phyloP scores from a whole-genome alignment of 2,329 filamentous ascomycete genomes.

The Bretziella fagacearum region DNA sequence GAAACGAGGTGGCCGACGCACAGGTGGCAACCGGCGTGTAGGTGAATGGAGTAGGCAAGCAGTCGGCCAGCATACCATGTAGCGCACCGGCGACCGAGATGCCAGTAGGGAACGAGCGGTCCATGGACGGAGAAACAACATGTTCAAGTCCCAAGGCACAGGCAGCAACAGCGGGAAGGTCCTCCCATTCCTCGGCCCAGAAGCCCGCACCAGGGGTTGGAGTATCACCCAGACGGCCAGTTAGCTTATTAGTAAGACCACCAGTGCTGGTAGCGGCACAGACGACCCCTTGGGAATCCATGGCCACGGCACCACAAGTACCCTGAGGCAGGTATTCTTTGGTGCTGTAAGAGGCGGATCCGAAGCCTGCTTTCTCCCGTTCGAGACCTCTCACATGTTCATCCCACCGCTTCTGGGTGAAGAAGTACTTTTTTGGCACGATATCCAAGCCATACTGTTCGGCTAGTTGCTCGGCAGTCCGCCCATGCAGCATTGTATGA shows the following conservation, averaged over 20 bases:
- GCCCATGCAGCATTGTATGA: constrained; percentile 53
- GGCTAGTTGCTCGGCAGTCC: constrained; percentile 53
- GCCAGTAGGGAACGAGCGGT: too few relatives aligned
- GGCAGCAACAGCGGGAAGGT: constrained; percentile 22
- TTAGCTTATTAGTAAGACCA: constrained; percentile 76
- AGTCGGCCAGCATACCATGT: constrained; percentile 37
- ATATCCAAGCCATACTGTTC: constrained; percentile 50
- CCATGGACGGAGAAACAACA: not conserved
- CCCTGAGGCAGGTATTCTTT: constrained; percentile 62
- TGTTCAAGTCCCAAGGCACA: constrained; percentile 15
- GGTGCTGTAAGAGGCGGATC: constrained; percentile 36
- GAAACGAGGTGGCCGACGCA: too few relatives aligned
- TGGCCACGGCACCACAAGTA: constrained; percentile 65
- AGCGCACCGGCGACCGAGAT: constrained; percentile 29
- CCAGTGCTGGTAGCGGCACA: constrained; percentile 54
- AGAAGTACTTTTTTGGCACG: constrained; percentile 58
- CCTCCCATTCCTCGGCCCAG: constrained; percentile 73
- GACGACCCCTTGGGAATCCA: constrained; percentile 59
- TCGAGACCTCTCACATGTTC: constrained; percentile 49
- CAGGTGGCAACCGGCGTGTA: constrained; percentile 22
- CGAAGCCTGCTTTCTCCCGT: constrained; percentile 28
- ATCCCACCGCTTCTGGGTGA: constrained; percentile 61
- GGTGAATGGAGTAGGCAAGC: constrained; percentile 34
- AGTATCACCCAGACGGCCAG: constrained; percentile 72
- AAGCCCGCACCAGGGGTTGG: constrained; percentile 71